These are phyloP conservation scores for Coffea canephora DNA, from an alignment of 257 asterid species.

Conservation along the genomic window DNA sequence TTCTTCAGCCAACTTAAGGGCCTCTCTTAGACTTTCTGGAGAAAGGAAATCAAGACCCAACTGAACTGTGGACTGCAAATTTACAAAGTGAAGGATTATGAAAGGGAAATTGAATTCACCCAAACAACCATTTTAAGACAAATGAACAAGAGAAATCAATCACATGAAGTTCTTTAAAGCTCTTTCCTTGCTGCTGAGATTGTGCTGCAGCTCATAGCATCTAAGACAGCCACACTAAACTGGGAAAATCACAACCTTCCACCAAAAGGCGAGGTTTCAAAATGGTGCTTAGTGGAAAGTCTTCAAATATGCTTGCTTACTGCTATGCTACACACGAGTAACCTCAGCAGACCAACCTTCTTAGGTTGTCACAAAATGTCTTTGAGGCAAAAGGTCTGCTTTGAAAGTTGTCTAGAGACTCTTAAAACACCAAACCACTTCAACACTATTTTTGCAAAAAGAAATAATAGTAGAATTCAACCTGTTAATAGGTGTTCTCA, in stretches of 20 bases:
- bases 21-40: constrained; percentile 84
- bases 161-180: not conserved
- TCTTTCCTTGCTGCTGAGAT: not conserved
- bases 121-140: not conserved
- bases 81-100: constrained; percentile 12
- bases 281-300: not conserved
- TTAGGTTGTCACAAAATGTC: not conserved
- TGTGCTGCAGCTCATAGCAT: not conserved
- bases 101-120: not conserved
- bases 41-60: constrained; percentile 96
- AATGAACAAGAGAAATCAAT: not conserved
- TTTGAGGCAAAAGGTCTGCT: not conserved
- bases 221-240: not conserved
- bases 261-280: not conserved
- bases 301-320: not conserved
- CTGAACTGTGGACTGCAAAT: constrained; percentile 79
- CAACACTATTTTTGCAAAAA: not conserved
- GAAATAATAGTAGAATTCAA: not conserved
- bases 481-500: not conserved
- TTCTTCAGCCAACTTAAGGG: constrained; percentile 70
- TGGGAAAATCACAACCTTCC: not conserved
- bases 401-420: not conserved
- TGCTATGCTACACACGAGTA: not conserved
- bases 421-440: not conserved
- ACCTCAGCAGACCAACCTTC: not conserved